Conservation (phyloP, 306 rosid genomes). For the Chamaecrista fasciculata region DNA sequence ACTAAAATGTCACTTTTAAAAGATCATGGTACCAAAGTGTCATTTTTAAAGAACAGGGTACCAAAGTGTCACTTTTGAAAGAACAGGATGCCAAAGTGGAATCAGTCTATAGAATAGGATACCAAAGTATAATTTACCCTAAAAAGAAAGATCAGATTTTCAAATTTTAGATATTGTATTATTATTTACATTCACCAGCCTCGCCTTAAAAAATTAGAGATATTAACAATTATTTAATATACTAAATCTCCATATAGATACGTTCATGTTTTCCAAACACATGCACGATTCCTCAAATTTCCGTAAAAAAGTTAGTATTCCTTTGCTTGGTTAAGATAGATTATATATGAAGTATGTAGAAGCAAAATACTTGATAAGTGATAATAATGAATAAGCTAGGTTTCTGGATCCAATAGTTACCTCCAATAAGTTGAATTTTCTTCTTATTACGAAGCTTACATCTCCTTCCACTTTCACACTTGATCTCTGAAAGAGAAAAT, state of each 20-base stretch:
- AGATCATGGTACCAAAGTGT: no score
- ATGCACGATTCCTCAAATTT: not conserved
- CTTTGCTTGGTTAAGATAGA: not conserved
- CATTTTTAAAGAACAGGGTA: no score
- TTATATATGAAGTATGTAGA: not conserved
- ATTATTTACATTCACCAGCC: not conserved
- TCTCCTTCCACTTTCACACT: constrained; percentile 31
- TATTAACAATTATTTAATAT: not conserved
- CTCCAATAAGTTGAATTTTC: constrained; percentile 30
- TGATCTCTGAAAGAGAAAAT: constrained; percentile 16
- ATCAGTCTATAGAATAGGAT: no score
- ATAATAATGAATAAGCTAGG: not conserved
- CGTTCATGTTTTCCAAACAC: not conserved
- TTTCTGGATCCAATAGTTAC: constrained; percentile 22
- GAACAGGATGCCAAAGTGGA: no score
- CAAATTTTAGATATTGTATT: not conserved
- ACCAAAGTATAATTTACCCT: no score
- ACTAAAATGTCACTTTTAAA: no score
- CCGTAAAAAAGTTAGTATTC: not conserved
- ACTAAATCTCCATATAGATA: not conserved
- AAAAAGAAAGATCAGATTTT: not conserved
- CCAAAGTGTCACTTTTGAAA: no score
- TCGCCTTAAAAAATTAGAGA: not conserved
- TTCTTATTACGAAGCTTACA: constrained; percentile 35
- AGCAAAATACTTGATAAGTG: not conserved